Percentiles rank a stretch among this genome's conserved stretches.
Evolutionary conservation across 2,329 filamentous ascomycete genomes (phyloP).

Genomic region (Monilinia vaccinii-corymbosi): DNA sequence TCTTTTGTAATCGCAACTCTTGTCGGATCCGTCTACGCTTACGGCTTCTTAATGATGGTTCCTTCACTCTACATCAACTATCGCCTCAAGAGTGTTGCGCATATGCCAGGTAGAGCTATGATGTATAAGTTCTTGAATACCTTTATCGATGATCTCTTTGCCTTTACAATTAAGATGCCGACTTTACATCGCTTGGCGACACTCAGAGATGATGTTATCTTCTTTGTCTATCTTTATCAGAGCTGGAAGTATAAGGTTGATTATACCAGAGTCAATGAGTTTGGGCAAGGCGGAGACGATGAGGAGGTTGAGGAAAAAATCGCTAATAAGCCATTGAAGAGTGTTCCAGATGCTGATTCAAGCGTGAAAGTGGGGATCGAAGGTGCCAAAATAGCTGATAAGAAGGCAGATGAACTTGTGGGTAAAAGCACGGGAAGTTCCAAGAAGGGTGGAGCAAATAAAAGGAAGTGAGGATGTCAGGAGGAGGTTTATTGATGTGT

Average conservation of each 20-base stretch:
- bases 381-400: slow-evolving; percentile 26
- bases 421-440: slow-evolving; percentile 39
- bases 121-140: slow-evolving; percentile 98
- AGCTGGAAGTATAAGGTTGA: slow-evolving; percentile 87
- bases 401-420: slow-evolving; percentile 14
- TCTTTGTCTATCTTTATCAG: slow-evolving; percentile 97
- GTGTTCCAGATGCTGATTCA: slow-evolving; percentile 16
- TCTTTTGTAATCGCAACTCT: slow-evolving; percentile 91
- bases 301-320: slow-evolving; percentile 50
- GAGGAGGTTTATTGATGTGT: background rate
- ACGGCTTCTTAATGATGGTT: slow-evolving; percentile 99
- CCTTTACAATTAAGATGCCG: slow-evolving; percentile 99
- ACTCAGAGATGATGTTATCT: slow-evolving; percentile 90
- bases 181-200: slow-evolving; percentile 86
- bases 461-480: slow-evolving; percentile 34
- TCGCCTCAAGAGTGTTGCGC: slow-evolving; percentile 85
- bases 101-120: slow-evolving; percentile 96
- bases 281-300: slow-evolving; percentile 95
- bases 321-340: slow-evolving; percentile 31
- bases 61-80: slow-evolving; percentile 98
- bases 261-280: slow-evolving; percentile 90
- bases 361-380: slow-evolving; percentile 24
- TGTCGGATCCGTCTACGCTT: slow-evolving; percentile 92
- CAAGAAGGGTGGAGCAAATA: slow-evolving; percentile 40
- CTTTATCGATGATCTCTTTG: slow-evolving; percentile 97